Base-by-base conservation (phyloP, 306 rosid genomes). In the Sicyos edulis region DNA sequence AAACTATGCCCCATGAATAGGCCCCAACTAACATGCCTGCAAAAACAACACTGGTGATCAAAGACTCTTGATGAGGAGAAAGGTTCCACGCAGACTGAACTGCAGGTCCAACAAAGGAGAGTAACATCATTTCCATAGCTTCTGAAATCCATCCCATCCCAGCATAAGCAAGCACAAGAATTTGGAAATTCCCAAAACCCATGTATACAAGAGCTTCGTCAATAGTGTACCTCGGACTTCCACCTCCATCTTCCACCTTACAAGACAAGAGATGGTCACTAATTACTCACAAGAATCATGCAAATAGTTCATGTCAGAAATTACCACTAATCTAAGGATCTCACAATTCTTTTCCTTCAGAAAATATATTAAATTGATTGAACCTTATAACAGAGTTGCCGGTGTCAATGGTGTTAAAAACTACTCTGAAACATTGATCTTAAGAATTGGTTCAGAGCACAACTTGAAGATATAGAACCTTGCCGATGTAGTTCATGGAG, bases 121-220 rank as follows among this genome's bases (percentile, higher is more conserved):
- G 97, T 21, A 93, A 71, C 99, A 93, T 93, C 99, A 91, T 85
- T 85, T 93, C 97, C 99, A 93, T 93, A 37, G 97, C 98, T 83
- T 93, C 99, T 59, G 99, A 89, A 72, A 87, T 32, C 97, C 99
- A 93, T 64, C 95, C 96, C 84, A 91, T 77, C 72, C 99, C 99
- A 3, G 99, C 99, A 75, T 93, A 93, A 69, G 47, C 81, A 65
- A 93, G 95, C 78, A 91, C 97, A 3, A 91, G 78, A n/a, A 88
- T 74, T 79, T 93, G 99, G 81, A 88, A 93, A 5, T 85, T 86
- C 71, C 97, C 99, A 80, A 91, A 91, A 75, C 97, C 96, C 84
- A 85, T 53, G 72, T 83, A 78, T 22, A 80, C 44, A 73, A 91
- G 97, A 77, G 99, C 97, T 22, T 91, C 97, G 19, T 91, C 99